Evolutionary conservation across 495 filamentous ascomycete genomes (phyloP).

Genomic region (Xylaria telfairii): DNA sequence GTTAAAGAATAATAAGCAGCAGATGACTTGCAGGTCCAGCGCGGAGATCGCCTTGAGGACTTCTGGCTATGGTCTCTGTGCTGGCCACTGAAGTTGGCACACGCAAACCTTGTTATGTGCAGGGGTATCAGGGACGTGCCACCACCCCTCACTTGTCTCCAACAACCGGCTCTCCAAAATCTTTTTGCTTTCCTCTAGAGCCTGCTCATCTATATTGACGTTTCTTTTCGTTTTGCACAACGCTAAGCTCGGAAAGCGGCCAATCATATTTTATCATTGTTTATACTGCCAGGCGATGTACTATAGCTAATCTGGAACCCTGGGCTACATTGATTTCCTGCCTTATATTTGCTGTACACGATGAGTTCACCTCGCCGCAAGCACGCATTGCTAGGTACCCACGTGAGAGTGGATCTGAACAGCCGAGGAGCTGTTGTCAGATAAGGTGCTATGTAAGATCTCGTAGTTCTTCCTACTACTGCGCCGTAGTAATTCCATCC

Average conservation of each 20-base stretch:
- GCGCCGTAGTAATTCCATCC: neutral
- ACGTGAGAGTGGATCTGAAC: neutral
- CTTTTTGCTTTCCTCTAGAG: neutral
- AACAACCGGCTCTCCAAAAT: slow-evolving; percentile 1
- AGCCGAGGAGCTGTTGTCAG: neutral
- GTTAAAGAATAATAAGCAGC: slow-evolving; percentile 6
- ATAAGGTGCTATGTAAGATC: neutral
- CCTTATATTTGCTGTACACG: neutral
- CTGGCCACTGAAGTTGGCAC: slow-evolving; percentile 13
- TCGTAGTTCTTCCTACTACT: neutral
- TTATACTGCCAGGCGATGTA: neutral
- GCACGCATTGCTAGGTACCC: neutral
- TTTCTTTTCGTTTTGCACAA: neutral
- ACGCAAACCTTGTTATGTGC: slow-evolving; percentile 1
- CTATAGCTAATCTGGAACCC: neutral
- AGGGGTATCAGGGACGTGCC: slow-evolving; percentile 4
- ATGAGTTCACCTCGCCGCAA: neutral
- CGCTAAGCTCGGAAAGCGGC: neutral
- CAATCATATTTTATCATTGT: neutral
- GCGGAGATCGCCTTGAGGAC: neutral
- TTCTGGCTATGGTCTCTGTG: neutral
- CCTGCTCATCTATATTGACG: neutral
- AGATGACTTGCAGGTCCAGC: slow-evolving; percentile 18
- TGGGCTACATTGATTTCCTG: neutral
- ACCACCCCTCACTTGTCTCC: slow-evolving; percentile 2